Evolutionary conservation across 106 monocot species (phyloP).

Genomic region (Alisma plantagoaquatica): DNA sequence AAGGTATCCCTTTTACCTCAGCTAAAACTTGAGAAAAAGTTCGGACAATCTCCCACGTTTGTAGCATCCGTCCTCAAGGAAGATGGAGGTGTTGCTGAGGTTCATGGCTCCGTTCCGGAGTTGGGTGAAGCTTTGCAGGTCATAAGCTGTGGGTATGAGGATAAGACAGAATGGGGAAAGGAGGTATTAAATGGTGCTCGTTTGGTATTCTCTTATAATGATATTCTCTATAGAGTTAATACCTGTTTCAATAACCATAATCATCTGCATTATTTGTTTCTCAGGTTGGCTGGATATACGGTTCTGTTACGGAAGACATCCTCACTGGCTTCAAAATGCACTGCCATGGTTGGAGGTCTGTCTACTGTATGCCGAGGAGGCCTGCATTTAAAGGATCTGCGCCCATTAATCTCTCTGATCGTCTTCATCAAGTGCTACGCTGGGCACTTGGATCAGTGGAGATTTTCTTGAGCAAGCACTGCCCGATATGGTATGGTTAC

Average conservation of each 20-base stretch:
- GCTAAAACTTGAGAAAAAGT: conserved; percentile 63
- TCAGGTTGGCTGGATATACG: conserved; percentile 85
- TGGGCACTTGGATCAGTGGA: conserved; percentile 92
- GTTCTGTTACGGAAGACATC: conserved; percentile 84
- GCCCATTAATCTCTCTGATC: conserved; percentile 72
- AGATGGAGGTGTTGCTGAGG: conserved; percentile 28
- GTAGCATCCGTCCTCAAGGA: conserved; percentile 42
- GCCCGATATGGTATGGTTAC: conserved; percentile 88
- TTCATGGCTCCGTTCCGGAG: conserved; percentile 9
- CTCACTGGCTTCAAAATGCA: conserved; percentile 90
- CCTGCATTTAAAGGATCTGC: conserved; percentile 88
- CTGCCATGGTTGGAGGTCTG: conserved; percentile 82
- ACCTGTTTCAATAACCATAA: too few relatives aligned
- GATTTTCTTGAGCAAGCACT: conserved; percentile 71
- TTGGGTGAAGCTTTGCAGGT: conserved; percentile 71
- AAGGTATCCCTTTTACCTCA: conserved; percentile 26
- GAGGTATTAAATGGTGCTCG: conserved; percentile 28
- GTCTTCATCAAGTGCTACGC: conserved; percentile 73
- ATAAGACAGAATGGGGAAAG: conserved; percentile 88
- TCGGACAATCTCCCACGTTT: conserved; percentile 73
- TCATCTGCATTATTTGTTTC: conserved; percentile 3
- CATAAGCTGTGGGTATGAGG: conserved; percentile 73
- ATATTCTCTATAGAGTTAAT: too few relatives aligned
- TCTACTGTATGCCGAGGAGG: conserved; percentile 73
- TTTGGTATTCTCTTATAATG: not conserved